Base-by-base conservation (phyloP, 495 filamentous ascomycete species). In the Lasiosphaeris hirsuta region DNA sequence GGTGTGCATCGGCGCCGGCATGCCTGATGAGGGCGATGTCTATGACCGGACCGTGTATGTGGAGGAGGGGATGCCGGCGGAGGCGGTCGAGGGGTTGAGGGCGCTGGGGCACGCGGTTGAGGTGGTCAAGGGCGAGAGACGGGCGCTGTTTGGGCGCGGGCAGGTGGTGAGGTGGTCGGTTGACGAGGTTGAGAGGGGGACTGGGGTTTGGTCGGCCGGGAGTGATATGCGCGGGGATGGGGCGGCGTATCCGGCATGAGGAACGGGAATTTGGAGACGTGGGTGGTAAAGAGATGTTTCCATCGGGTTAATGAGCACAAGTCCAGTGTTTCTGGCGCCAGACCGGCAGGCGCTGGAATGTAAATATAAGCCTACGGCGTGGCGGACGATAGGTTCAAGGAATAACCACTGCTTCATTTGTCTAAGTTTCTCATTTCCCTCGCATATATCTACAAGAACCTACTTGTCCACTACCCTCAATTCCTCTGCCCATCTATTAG, bases 211-310 rank as follows among this genome's bases (percentile, higher is more conserved):
- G 76, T 90, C 85, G 61, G 92, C 84, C 1, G 94, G 90, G 15
- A 96, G 90, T 72, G 94, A 97, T 81, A 78, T 79, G 48, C 81
- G 95, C 50, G 94, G 91, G 2, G 94, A 98, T 78, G 92, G 94
- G 34, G 85, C 81, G 57, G 92, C 90, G 10, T 81, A 86, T 65
- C 90, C 90, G 37, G 72, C 72, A 34, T 85, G 43, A 48, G n/a
- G 23, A 40, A 13, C 13, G 35, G 13, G 18, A 8, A 39, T 47
- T 47, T 48, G 51, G 47, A 40, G 35, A 43, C 19, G 18, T 14
- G 58, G n/a, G n/a, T n/a, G n/a, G n/a, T n/a, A n/a, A n/a, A n/a
- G n/a, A n/a, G n/a, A n/a, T n/a, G 7, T 50, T 30, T 11, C 47
- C 10, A 14, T 40, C 44, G 14, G 43, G 45, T 35, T 41, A 42